phyloP scores from a whole-genome alignment of 257 asterid genomes.

The Knoxia roxburghii region DNA sequence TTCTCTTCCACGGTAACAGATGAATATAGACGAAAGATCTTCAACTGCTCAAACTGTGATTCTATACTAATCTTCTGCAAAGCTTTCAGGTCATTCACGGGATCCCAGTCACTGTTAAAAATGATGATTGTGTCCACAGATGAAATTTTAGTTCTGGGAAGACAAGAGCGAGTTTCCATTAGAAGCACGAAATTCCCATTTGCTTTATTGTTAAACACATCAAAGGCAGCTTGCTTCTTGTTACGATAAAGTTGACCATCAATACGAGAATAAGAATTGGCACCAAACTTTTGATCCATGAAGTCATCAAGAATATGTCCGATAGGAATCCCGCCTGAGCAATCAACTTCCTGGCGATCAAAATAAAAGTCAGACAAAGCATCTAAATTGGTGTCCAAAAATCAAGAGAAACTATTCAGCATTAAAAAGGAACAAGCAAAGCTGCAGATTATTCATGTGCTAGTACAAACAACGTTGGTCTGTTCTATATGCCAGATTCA shows the following conservation, averaged over 20 bases:
- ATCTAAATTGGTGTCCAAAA: neutral
- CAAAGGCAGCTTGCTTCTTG: slow-evolving; percentile 24
- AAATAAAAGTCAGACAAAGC: neutral
- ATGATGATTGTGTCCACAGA: slow-evolving; percentile 42
- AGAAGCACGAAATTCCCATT: slow-evolving; percentile 39
- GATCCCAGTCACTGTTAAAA: slow-evolving; percentile 68
- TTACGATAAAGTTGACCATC: slow-evolving; percentile 23
- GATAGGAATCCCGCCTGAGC: slow-evolving; percentile 30
- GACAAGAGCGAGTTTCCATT: slow-evolving; percentile 55
- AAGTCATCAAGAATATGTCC: slow-evolving; percentile 61
- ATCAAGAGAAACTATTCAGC: neutral
- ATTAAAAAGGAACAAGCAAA: neutral
- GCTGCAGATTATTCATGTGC: too few species aligned
- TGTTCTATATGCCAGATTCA: neutral
- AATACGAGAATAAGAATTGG: slow-evolving; percentile 40
- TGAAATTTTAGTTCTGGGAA: slow-evolving; percentile 35
- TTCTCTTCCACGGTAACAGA: slow-evolving; percentile 55
- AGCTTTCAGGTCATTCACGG: slow-evolving; percentile 51
- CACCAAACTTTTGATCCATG: slow-evolving; percentile 42
- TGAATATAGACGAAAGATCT: slow-evolving; percentile 59
- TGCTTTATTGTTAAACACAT: slow-evolving; percentile 33
- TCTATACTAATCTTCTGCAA: slow-evolving; percentile 41
- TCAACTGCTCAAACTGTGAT: slow-evolving; percentile 43
- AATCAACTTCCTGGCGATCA: slow-evolving; percentile 31
- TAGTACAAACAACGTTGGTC: neutral